Evolutionary conservation across 2,329 filamentous ascomycete species (phyloP), one percentile per base, ranked within the genome.

Genomic region (Meredithiella fracta): DNA sequence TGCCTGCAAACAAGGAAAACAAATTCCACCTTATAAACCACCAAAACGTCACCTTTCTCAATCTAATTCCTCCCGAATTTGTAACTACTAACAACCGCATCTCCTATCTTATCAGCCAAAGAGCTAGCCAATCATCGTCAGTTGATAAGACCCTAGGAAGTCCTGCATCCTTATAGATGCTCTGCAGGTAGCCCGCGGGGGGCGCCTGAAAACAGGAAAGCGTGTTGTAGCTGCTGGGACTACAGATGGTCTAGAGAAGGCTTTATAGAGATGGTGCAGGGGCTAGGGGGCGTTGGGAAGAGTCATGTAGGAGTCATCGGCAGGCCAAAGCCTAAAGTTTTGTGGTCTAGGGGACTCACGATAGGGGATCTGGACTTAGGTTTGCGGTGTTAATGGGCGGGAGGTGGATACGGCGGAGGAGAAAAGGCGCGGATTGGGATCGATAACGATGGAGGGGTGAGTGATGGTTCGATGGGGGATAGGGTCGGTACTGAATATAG

Each of bases 261-360:
- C 7, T n/a, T 22, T 44, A 17, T n/a, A 49, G 23, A 25, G 42
- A 20, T n/a, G 14, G 8, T 47, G 15, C 42, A 47, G 17, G 42
- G 22, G 44, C 9, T 15, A 26, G 9, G 22, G 44, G 44, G 23
- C 17, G 9, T 20, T 9, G 3, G 22, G 11, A 49, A 49, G 44
- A 49, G 44, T 29, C 44, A 49, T 25, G 44, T 25, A n/a, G 44
- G 44, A 49, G 44, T 49, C 44, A 49, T 49, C 22, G 44, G 9
- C 5, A 20, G 22, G 15, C 11, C n/a, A 49, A 49, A 25, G n/a
- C 8, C 20, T 11, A 11, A 8, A 22, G 17, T 26, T 23, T 49
- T 49, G 23, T 49, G 44, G 23, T 17, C 3, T 49, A 5, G 8
- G 25, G 22, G 44, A 49, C 44, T 49, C 44, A 49, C 25, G n/a